A percentile compares a stretch with the other conserved stretches of the same genome.
phyloP scores from a whole-genome alignment of 2,329 filamentous ascomycete species.

The Fusarium mangiferae region DNA sequence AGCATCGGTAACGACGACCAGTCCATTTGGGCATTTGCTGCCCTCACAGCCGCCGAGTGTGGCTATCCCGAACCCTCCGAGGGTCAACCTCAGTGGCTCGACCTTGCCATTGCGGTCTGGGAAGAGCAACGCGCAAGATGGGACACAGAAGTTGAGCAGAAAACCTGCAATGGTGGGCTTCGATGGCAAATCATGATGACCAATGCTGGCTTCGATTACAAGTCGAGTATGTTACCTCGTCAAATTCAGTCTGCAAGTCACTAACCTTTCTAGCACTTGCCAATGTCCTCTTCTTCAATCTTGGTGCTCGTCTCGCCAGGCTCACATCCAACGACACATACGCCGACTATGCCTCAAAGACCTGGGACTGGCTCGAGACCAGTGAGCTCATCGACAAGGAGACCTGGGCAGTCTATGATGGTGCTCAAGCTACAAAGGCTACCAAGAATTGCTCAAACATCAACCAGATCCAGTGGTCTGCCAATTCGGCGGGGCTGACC shows the following conservation, averaged over 20 bases:
- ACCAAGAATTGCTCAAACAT: conserved; percentile 68
- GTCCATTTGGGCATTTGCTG: conserved; percentile 75
- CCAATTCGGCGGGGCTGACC: conserved; percentile 69
- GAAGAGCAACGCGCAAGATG: conserved; percentile 51
- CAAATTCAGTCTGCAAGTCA: fast-evolving
- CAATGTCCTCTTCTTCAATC: conserved; percentile 71
- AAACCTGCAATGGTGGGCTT: conserved; percentile 61
- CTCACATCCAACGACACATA: conserved; percentile 76
- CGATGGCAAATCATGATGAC: conserved; percentile 80
- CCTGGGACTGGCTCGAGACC: conserved; percentile 68
- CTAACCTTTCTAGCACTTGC: conserved; percentile 57
- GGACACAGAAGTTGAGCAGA: conserved; percentile 64
- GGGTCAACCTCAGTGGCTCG: conserved; percentile 65
- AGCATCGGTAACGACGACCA: conserved; percentile 75
- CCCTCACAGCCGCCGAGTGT: conserved; percentile 73
- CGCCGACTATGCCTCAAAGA: conserved; percentile 67
- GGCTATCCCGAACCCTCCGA: conserved; percentile 67
- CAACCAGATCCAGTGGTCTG: conserved; percentile 71
- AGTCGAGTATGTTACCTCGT: conserved; percentile 59
- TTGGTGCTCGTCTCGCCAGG: conserved; percentile 74
- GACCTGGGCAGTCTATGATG: conserved; percentile 72
- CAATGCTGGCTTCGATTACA: conserved; percentile 82
- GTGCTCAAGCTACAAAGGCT: conserved; percentile 62
- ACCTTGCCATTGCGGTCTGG: conserved; percentile 69
- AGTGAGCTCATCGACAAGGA: conserved; percentile 68